These are phyloP conservation scores for Graphiopsis chlorocephala DNA, from an alignment of 2,329 filamentous ascomycete genomes.

Conservation along the genomic window DNA sequence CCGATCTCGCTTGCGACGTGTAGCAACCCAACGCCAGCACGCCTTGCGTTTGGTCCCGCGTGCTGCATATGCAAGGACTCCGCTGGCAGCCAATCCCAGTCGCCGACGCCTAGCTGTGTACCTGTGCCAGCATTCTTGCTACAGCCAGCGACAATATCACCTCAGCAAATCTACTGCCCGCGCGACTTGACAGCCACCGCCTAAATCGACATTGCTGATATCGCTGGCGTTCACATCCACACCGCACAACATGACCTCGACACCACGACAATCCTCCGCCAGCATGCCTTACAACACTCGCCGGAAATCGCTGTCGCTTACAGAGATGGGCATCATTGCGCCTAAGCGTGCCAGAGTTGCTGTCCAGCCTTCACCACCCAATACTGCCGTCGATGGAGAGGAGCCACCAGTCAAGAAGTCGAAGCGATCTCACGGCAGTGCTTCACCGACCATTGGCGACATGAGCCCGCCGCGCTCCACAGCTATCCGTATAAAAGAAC, in stretches of 20 bases:
- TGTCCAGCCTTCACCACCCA: constrained; percentile 55
- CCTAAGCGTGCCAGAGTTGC: constrained; percentile 50
- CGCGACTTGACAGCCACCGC: not conserved
- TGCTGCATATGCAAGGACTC: constrained; percentile 15
- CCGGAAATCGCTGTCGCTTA: constrained; percentile 90
- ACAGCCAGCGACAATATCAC: constrained; percentile 12
- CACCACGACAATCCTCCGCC: constrained; percentile 18
- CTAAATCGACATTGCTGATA: not conserved
- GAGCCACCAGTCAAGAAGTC: constrained; percentile 56
- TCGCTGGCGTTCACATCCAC: not conserved
- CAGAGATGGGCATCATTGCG: constrained; percentile 87
- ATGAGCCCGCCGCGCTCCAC: constrained; percentile 46
- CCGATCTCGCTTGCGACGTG: not conserved
- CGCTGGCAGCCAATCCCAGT: constrained; percentile 12
- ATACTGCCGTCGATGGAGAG: constrained; percentile 62
- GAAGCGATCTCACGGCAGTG: constrained; percentile 69
- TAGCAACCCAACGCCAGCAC: constrained; percentile 13
- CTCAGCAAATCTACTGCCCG: not conserved
- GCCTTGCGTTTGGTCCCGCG: constrained; percentile 15
- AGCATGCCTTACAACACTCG: constrained; percentile 94
- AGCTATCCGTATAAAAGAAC: constrained; percentile 47
- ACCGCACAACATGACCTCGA: constrained; percentile 4
- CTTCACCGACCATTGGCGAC: constrained; percentile 35
- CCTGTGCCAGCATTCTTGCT: constrained; percentile 15
- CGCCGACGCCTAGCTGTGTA: constrained; percentile 12